Evolutionary conservation across 192 early-diverging fungal genomes (phyloP), one percentile per base, ranked within the genome.

Genomic region (Podila verticillata): DNA sequence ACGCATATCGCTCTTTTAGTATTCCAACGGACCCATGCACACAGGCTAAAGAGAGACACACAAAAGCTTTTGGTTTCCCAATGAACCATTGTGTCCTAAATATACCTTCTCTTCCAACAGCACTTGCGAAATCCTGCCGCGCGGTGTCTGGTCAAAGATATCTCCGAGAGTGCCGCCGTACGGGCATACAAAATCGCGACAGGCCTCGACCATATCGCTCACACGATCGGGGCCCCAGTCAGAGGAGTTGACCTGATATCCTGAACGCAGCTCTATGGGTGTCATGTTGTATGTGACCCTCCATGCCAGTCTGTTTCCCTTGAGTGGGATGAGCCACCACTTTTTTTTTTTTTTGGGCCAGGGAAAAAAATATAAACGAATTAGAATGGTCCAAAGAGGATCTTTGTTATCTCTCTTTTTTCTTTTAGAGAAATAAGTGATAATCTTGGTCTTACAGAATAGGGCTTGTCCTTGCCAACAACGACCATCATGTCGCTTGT

Each of bases 311-410:
- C 74, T 64, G 63, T 77, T 70, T 15, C 69, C 65, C 17, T 48
- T 57, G 12, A 77, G 67, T n/a, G 74, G 74, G 29, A 77, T 77
- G 19, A 77, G 35, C 74, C 74, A 77, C 74, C 74, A 77, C 74
- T 77, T 48, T 1, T 8, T 12, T 9, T 22, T n/a, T 22, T 5
- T 8, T 30, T 10, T 32, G 59, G 29, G 13, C 0, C 3, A 35
- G 17, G 4, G 3, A n/a, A 10, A 26, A 22, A 39, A 57, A 39
- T n/a, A 49, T 13, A 49, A 28, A n/a, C 28, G 48, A 48, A 36
- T 54, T 8, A 51, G n/a, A 10, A 56, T 22, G 9, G 13, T 22
- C n/a, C 30, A 22, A 31, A 20, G 29, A 56, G n/a, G 12, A 24
- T 31, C 13, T 19, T 28, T 48, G 12, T 17, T 24, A 5, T 57